phyloP scores from a whole-genome alignment of 805 yeast species.

The Ogataea degrootiae region DNA sequence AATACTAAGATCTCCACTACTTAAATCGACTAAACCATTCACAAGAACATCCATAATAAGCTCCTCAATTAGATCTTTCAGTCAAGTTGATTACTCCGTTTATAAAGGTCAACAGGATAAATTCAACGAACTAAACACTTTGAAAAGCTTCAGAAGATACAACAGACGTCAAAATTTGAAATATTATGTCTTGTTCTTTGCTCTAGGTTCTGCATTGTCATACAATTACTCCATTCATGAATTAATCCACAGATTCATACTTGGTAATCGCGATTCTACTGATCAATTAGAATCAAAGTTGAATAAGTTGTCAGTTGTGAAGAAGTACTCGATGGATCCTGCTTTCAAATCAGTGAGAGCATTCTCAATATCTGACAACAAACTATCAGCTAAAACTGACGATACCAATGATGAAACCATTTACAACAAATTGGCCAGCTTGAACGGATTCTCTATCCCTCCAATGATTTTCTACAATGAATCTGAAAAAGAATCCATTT shows the following conservation, averaged over 20 bases:
- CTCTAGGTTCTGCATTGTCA: conserved; percentile 22
- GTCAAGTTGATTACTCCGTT: conserved; percentile 13
- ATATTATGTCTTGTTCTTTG: conserved; percentile 17
- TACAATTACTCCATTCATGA: conserved; percentile 27
- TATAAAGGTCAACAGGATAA: conserved; percentile 8
- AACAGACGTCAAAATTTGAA: conserved; percentile 11
- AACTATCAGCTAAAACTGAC: too few relatives aligned
- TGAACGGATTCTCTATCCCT: conserved; percentile 76
- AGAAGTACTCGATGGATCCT: conserved; percentile 38
- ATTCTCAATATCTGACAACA: conserved; percentile 40
- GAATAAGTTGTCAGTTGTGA: conserved; percentile 45
- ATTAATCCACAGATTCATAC: conserved; percentile 16
- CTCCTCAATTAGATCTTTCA: conserved; percentile 1
- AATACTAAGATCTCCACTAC: background rate
- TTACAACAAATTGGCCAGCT: conserved; percentile 53
- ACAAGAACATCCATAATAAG: background rate
- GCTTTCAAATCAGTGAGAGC: conserved; percentile 34
- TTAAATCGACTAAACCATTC: background rate
- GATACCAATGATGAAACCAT: conserved; percentile 19
- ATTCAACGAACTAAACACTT: conserved; percentile 7
- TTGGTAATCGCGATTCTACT: conserved; percentile 15
- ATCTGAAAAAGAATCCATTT: conserved; percentile 51
- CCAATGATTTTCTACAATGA: conserved; percentile 65
- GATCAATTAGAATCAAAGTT: conserved; percentile 43
- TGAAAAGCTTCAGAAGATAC: conserved; percentile 6